Base-by-base conservation (phyloP, 352 stramenopile species). In the Phytophthora sp. region DNA sequence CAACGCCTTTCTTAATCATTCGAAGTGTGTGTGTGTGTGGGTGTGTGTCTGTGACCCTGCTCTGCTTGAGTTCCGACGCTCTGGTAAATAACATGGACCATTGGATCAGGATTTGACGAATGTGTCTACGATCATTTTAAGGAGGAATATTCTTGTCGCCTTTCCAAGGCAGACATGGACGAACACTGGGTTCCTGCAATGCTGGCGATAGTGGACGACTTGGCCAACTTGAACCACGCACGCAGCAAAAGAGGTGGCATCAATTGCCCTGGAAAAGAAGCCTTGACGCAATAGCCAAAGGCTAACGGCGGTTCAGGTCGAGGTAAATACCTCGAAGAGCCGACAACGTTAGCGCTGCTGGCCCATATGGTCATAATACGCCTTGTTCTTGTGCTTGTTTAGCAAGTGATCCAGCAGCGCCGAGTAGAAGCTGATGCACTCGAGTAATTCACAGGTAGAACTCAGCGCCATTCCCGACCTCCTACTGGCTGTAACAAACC, bases 1-100 rank as follows among this genome's bases (percentile, higher is more conserved):
- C 33, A 79, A 69, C 41, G 39, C 54, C 4, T 79, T 67, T 51
- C 4, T 79, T 67, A 36, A 79, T 75, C 0, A 73, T 89, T 9
- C 53, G 46, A 41, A 73, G 58, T 9, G 61, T 80, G 3, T 56
- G 69, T 11, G 69, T 69, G 1, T 80, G 69, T 29, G 68, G 77
- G n/a, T n/a, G n/a, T n/a, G n/a, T n/a, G n/a, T n/a, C n/a, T n/a
- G n/a, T n/a, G n/a, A n/a, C n/a, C 49, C 20, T 80, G 33, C 36
- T 80, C 6, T 67, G 58, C 3, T 54, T 88, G 26, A 74, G 56
- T 7, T 75, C 76, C 0, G 63, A 83, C 66, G 77, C 66, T n/a
- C 54, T 92, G 12, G 65, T 83, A 1, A 38, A 77, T 4, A 73
- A 79, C n/a, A 59, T 91, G 9, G 26, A 79, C 9, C 38, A 52